These are phyloP conservation scores for Potentilla sterilis DNA, from an alignment of 306 rosid species.

Conservation along the genomic window DNA sequence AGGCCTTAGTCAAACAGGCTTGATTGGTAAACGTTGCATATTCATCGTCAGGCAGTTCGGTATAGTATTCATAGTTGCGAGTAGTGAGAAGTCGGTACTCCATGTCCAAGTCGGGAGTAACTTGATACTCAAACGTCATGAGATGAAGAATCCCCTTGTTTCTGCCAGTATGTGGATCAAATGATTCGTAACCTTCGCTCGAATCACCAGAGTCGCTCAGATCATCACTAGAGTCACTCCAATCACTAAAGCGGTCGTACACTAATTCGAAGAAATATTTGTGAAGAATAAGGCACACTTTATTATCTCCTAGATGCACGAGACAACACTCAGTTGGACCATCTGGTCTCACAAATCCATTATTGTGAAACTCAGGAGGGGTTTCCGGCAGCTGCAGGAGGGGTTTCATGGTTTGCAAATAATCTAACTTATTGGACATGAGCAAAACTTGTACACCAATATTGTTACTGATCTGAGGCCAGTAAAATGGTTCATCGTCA, in stretches of 20 bases:
- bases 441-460: not conserved
- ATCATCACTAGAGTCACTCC: too few species aligned
- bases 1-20: not conserved
- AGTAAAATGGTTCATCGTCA: not conserved
- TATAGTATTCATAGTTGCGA: not conserved
- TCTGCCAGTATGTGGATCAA: not conserved
- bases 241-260: too few species aligned
- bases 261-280: not conserved
- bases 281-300: not conserved
- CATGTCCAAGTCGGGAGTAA: not conserved
- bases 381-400: not conserved
- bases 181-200: not conserved
- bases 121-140: not conserved
- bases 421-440: not conserved
- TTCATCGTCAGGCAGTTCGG: not conserved
- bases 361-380: not conserved
- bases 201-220: not conserved
- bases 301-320: not conserved
- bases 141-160: not conserved
- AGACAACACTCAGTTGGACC: not conserved
- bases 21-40: not conserved
- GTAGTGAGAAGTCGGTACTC: not conserved
- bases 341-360: not conserved
- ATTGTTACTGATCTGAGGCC: not conserved
- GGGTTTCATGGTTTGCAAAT: not conserved